These are phyloP conservation scores for Cutaneotrichosporon cutaneum DNA, from an alignment of 1,284 basidiomycete species.

Conservation along the genomic window DNA sequence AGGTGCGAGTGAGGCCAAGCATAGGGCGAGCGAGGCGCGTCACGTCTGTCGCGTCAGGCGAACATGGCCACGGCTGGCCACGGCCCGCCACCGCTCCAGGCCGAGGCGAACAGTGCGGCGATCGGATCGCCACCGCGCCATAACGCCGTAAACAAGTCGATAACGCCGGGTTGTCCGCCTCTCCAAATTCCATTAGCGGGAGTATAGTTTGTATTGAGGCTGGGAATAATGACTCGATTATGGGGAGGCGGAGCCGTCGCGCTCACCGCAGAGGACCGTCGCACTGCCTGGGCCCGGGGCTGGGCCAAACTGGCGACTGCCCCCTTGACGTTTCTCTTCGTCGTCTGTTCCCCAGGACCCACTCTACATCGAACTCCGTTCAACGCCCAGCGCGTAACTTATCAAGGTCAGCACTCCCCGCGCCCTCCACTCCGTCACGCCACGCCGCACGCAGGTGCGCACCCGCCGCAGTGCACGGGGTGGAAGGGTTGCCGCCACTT, in stretches of 20 bases:
- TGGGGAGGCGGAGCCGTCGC: too few relatives aligned
- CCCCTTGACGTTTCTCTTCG: conserved; percentile 15
- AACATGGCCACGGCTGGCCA: too few relatives aligned
- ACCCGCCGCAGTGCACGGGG: not conserved
- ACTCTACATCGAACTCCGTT: conserved; percentile 10
- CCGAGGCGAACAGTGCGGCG: too few relatives aligned
- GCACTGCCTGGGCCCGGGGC: too few relatives aligned
- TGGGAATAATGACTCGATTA: not conserved
- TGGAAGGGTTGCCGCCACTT: not conserved
- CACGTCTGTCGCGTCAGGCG: too few relatives aligned
- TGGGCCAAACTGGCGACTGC: not conserved
- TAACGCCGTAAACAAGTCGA: not conserved
- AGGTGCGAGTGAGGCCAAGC: too few relatives aligned
- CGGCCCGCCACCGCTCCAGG: too few relatives aligned
- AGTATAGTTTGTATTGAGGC: not conserved
- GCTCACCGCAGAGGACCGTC: not conserved
- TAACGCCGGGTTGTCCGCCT: not conserved
- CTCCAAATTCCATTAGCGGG: not conserved
- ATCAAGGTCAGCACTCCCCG: conserved; percentile 20
- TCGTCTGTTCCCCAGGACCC: conserved; percentile 22
- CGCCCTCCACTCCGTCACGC: not conserved
- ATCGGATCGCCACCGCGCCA: not conserved
- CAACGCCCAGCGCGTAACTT: conserved; percentile 20
- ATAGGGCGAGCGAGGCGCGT: too few relatives aligned
- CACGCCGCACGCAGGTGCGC: not conserved